phyloP scores from a whole-genome alignment of 2,329 filamentous ascomycete species.

The Clonostachys sp. region DNA sequence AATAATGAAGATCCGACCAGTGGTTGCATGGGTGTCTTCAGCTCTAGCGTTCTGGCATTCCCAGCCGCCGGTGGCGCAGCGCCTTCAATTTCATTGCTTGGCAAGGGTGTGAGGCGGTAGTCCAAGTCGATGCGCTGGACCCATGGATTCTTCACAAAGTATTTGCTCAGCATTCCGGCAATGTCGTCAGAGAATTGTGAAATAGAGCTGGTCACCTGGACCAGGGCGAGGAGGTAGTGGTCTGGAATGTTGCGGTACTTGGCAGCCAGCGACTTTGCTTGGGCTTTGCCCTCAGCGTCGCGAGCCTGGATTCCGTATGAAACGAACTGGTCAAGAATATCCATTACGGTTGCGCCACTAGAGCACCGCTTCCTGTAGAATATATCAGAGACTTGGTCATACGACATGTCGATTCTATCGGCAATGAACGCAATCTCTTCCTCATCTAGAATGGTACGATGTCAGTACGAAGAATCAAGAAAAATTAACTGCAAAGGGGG shows the following conservation, averaged over 20 bases:
- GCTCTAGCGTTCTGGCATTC: slow-evolving; percentile 1
- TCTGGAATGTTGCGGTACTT: slow-evolving; percentile 36
- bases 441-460: slow-evolving; percentile 13
- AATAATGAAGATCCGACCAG: neutral
- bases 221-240: slow-evolving; percentile 33
- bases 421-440: slow-evolving; percentile 38
- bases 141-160: slow-evolving; percentile 33
- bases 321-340: slow-evolving; percentile 37
- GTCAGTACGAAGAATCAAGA: neutral
- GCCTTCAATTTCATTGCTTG: slow-evolving; percentile 20
- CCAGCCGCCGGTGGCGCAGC: neutral
- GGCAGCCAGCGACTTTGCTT: slow-evolving; percentile 23
- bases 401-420: slow-evolving; percentile 33
- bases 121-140: slow-evolving; percentile 26
- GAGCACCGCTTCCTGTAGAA: slow-evolving; percentile 32
- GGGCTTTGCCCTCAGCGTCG: slow-evolving; percentile 18
- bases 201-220: slow-evolving; percentile 30
- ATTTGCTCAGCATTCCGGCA: slow-evolving; percentile 30
- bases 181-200: slow-evolving; percentile 31
- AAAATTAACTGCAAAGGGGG: neutral
- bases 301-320: slow-evolving; percentile 24
- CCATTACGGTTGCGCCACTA: slow-evolving; percentile 30
- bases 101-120: slow-evolving; percentile 31
- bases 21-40: neutral
- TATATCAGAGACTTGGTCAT: slow-evolving; percentile 31